Percentiles rank a stretch among this genome's conserved stretches.
Evolutionary conservation across 1,284 basidiomycete genomes (phyloP).

Genomic region (Athelia psychrophila): DNA sequence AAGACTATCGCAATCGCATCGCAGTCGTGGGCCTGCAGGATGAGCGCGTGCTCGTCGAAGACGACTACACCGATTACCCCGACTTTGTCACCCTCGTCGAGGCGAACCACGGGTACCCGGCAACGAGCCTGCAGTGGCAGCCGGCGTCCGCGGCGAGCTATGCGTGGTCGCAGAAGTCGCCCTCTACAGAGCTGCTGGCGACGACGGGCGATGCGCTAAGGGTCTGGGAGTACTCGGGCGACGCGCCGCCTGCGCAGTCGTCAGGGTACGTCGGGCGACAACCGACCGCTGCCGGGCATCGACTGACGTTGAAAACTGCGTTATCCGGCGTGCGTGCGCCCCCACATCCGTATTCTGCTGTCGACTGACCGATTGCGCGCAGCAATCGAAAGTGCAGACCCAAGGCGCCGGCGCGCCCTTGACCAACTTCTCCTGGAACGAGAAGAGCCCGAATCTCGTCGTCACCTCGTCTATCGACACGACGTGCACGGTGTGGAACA

Average conservation of each 20-base stretch:
- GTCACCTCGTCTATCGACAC: constrained; percentile 97
- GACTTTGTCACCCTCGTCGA: constrained; percentile 83
- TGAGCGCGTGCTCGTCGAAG: constrained; percentile 79
- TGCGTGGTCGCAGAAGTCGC: constrained; percentile 61
- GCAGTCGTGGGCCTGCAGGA: constrained; percentile 81
- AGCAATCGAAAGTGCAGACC: constrained; percentile 88
- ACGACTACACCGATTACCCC: constrained; percentile 75
- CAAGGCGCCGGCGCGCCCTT: constrained; percentile 84
- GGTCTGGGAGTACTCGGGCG: constrained; percentile 81
- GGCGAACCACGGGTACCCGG: constrained; percentile 80
- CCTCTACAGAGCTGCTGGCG: constrained; percentile 76
- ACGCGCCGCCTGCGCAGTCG: constrained; percentile 52
- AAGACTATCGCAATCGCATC: constrained; percentile 79
- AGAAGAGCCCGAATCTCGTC: constrained; percentile 81
- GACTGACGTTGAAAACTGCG: constrained; percentile 60
- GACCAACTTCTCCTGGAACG: constrained; percentile 96
- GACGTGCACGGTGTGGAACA: constrained; percentile 96
- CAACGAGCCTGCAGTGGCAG: constrained; percentile 82
- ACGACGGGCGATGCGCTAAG: constrained; percentile 89
- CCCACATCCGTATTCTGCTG: constrained; percentile 6
- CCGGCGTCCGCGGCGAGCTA: constrained; percentile 62
- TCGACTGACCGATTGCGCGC: constrained; percentile 12
- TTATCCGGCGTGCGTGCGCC: constrained; percentile 78
- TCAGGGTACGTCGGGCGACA: constrained; percentile 69
- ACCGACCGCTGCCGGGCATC: constrained; percentile 51